A percentile compares a stretch with the other conserved stretches of the same genome.
Conservation (phyloP, 768 basidiomycete species). For the Crassisporium funariophilum region DNA sequence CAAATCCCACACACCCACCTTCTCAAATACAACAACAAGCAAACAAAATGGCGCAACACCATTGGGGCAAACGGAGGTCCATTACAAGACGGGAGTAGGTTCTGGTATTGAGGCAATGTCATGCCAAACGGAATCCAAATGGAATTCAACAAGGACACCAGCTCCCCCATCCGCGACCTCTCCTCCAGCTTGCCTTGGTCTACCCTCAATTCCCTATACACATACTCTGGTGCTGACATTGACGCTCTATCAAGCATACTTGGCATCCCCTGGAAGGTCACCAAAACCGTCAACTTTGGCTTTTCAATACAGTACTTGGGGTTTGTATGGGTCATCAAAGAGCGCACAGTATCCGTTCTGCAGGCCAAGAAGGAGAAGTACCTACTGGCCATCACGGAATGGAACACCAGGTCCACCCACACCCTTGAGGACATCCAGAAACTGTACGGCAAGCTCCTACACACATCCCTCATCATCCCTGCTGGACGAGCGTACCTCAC, state of each 20-base stretch:
- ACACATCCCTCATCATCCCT: background rate
- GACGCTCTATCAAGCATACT: conserved; percentile 30
- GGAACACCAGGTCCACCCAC: background rate
- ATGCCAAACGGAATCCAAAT: conserved; percentile 17
- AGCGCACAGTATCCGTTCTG: conserved; percentile 23
- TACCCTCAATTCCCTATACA: conserved; percentile 11
- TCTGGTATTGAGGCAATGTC: conserved; percentile 29
- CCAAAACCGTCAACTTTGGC: conserved; percentile 29
- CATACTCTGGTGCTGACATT: conserved; percentile 32
- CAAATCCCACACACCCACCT: conserved; percentile 23
- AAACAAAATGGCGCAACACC: conserved; percentile 6
- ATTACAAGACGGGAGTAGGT: conserved; percentile 11
- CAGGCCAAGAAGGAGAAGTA: conserved; percentile 24
- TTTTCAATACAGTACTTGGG: conserved; percentile 25
- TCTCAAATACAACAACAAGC: conserved; percentile 25
- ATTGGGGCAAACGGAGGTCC: conserved; percentile 13
- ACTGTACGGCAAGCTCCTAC: background rate
- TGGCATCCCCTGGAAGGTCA: conserved; percentile 32
- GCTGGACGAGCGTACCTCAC: background rate
- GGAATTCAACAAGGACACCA: conserved; percentile 36
- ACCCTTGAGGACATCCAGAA: background rate
- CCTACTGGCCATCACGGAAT: background rate
- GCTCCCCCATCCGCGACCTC: conserved; percentile 18
- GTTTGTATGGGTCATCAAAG: conserved; percentile 31
- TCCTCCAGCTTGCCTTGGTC: conserved; percentile 21